Base-by-base conservation (phyloP, 768 basidiomycete genomes). In the Leccinum sublutescens region DNA sequence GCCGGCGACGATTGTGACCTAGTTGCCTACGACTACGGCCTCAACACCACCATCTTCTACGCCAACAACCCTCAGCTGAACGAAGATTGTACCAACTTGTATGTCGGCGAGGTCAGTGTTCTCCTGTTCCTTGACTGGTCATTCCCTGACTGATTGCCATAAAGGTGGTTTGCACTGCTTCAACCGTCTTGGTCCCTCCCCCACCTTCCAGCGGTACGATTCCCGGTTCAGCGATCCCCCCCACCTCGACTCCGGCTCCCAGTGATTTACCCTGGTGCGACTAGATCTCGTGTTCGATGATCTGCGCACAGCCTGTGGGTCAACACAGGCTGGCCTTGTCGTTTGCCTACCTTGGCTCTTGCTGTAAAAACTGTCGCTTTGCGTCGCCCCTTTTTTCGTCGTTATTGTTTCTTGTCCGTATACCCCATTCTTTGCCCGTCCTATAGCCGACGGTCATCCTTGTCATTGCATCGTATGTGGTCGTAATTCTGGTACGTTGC, bases 31-130 rank as follows among this genome's bases (percentile, higher is more conserved):
- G 63, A 54, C 1, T 64, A 74, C 64, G 72, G 76, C 36, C 66
- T 88, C 71, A 82, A 85, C 77, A 57, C 64, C 25, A 82, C 83
- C 38, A 77, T 84, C 5, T 76, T 93, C 31, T 76, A 71, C 68
- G 15, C 62, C 59, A 91, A 92, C 82, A 93, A 93, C 82, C 91
- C 89, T 19, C 85, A 91, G 72, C 78, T 92, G 64, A 62, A 83
- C 65, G 2, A 50, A 0, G 75, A 69, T 0, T 88, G 85, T 72
- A 74, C 64, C 63, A 91, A 91, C 77, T 77, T 93, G 71, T 90
- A 91, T 74, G 68, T 87, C 58, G 89, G 86, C 67, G 87, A 91
- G 83, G 90, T 91, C 52, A 56, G 80, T 76, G 8, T 17, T 2
- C 47, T 48, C 9, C 36, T 12, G 2, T 19, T 3, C 5, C 12